Base-by-base conservation (phyloP, 345 rosid species). In the Rhizophora mangle region DNA sequence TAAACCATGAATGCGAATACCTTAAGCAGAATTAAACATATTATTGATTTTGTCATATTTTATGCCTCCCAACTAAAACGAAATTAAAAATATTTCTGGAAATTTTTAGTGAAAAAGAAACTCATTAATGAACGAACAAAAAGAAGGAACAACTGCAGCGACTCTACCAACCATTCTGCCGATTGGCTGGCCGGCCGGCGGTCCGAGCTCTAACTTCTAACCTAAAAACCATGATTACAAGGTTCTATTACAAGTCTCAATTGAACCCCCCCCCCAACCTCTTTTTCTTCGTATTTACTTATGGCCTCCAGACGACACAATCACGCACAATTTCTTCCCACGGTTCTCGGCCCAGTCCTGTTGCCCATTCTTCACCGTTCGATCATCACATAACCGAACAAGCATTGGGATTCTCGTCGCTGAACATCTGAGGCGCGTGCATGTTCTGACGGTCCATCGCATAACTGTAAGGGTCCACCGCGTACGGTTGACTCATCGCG, bases 401-500 rank as follows among this genome's bases (percentile, higher is more conserved):
- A 0, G 88, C 87, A 57, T 93, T 89, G 6, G 97, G 98, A 79
- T 93, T 90, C 85, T 93, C 98, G 64, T 93, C 98, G 54, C 97
- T 90, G 66, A 93, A 90, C 86, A 93, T 80, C 79, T 90, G 89
- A 4, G 96, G 93, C 29, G 91, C 84, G 31, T 82, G 82, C 63
- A 65, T 6, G 3, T 64, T 78, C 8, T 71, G 79, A 15, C 47
- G 24, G 47, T 51, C 75, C 65, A 51, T 19, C 19, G 7, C 57
- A 47, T 73, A 73, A 2, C 72, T 72, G 3, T 76, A 60, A 34
- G 79, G 86, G 51, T 81, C 85, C 75, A 62, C 9, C 46, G 2
- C 55, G 69, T 84, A 82, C 3, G 73, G 86, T 4, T 79, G 76
- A 70, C 78, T 77, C 4, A 27, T 56, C 16, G 60, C 30, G 19